phyloP scores from a whole-genome alignment of 306 rosid genomes.

The Rosa rugosa region DNA sequence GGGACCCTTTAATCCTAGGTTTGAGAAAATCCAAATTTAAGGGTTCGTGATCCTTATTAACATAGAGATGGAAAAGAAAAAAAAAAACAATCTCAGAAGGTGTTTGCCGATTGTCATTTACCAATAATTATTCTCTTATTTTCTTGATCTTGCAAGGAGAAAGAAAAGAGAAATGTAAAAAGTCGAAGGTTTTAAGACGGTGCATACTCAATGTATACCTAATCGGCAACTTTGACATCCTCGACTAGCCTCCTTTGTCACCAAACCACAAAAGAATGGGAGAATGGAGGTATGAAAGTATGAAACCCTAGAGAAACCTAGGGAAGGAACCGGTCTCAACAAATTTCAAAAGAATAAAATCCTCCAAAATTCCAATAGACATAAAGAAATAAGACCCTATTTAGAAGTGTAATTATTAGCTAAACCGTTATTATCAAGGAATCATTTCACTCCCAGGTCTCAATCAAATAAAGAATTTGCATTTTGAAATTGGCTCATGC shows the following conservation, averaged over 20 bases:
- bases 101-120: too few species aligned
- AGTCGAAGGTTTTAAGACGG: too few species aligned
- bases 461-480: neutral
- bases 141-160: neutral
- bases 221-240: neutral
- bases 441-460: neutral
- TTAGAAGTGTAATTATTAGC: neutral
- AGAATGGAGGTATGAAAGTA: neutral
- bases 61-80: too few species aligned
- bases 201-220: neutral
- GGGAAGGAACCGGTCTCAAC: neutral
- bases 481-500: neutral
- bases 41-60: neutral
- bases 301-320: neutral
- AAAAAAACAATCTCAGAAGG: too few species aligned
- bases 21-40: too few species aligned
- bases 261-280: neutral
- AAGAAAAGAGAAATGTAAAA: too few species aligned
- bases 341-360: too few species aligned
- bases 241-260: neutral
- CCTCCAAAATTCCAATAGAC: neutral
- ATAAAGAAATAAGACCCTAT: too few species aligned
- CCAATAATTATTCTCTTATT: neutral
- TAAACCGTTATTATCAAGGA: neutral
- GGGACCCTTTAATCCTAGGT: too few species aligned